Percentiles rank a stretch among this genome's conserved stretches.
phyloP scores from a whole-genome alignment of 495 filamentous ascomycete species.

The Thozetella sp. region DNA sequence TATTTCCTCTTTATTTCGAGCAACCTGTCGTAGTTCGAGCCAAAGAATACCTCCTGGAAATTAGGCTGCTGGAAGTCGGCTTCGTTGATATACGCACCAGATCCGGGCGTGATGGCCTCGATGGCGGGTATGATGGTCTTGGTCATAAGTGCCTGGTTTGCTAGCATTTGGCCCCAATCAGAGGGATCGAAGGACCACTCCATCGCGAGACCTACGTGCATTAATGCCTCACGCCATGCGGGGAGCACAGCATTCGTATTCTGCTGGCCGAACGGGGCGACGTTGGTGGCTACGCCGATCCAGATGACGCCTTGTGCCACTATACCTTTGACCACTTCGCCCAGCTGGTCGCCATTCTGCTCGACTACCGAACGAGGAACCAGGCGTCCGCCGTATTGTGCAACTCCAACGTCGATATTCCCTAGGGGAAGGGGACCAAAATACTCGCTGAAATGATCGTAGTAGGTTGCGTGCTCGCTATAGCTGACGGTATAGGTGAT shows the following conservation, averaged over 20 bases:
- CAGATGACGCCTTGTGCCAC: conserved; percentile 8
- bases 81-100: conserved; percentile 41
- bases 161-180: neutral
- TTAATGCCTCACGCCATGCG: conserved; percentile 51
- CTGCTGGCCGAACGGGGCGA: conserved; percentile 15
- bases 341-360: conserved; percentile 36
- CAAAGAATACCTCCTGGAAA: conserved; percentile 57
- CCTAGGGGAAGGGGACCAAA: neutral
- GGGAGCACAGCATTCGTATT: conserved; percentile 51
- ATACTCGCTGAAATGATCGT: neutral
- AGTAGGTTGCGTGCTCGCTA: neutral
- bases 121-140: conserved; percentile 4
- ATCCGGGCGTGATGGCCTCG: conserved; percentile 21
- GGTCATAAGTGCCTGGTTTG: neutral
- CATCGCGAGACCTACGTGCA: conserved; percentile 7
- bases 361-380: conserved; percentile 47
- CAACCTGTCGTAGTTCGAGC: conserved; percentile 45
- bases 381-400: conserved; percentile 53
- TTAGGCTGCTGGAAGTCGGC: conserved; percentile 53
- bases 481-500: neutral
- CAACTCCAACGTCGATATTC: conserved; percentile 36
- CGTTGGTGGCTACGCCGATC: neutral
- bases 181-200: neutral
- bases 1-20: conserved; percentile 44
- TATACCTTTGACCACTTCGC: conserved; percentile 32